phyloP scores from a whole-genome alignment of 1,284 basidiomycete species.

The Cystobasidiaceae sp. region DNA sequence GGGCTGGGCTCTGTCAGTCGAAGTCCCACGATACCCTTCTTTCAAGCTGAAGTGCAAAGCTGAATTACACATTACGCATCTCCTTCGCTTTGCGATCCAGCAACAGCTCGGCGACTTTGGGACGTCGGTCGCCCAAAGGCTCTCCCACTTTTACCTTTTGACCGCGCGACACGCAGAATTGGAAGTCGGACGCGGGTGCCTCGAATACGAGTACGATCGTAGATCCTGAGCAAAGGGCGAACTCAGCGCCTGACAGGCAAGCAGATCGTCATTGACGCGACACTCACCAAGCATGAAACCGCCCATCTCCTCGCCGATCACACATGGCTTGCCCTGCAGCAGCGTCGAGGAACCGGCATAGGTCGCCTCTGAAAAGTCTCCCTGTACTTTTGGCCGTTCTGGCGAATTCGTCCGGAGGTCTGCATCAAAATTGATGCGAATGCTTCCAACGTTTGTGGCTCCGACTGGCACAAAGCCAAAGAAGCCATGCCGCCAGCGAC shows the following conservation, averaged over 20 bases:
- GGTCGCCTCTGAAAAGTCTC: conserved; percentile 65
- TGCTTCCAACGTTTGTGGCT: conserved; percentile 95
- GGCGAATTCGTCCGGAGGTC: conserved; percentile 76
- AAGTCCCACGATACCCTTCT: no score
- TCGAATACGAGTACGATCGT: conserved; percentile 97
- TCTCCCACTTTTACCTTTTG: conserved; percentile 87
- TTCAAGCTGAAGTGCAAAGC: no score
- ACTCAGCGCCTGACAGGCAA: conserved; percentile 63
- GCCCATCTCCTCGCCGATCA: conserved; percentile 89
- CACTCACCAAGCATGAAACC: conserved; percentile 75
- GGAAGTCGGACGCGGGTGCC: conserved; percentile 79
- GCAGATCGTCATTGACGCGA: conserved; percentile 90
- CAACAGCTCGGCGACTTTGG: conserved; percentile 10
- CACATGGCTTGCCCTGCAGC: conserved; percentile 81
- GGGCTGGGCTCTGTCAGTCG: no score
- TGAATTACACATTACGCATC: conserved; percentile 6
- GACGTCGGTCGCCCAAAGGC: conserved; percentile 48
- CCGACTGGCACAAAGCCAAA: conserved; percentile 97
- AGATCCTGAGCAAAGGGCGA: conserved; percentile 51
- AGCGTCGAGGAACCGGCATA: conserved; percentile 75
- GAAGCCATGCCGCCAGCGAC: conserved; percentile 91
- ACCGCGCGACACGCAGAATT: conserved; percentile 72
- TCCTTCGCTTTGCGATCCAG: conserved; percentile 11
- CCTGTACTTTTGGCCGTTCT: conserved; percentile 41
- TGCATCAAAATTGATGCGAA: conserved; percentile 94